Evolutionary conservation across 2,329 filamentous ascomycete species (phyloP).

Genomic region (Thielaviopsis populi): DNA sequence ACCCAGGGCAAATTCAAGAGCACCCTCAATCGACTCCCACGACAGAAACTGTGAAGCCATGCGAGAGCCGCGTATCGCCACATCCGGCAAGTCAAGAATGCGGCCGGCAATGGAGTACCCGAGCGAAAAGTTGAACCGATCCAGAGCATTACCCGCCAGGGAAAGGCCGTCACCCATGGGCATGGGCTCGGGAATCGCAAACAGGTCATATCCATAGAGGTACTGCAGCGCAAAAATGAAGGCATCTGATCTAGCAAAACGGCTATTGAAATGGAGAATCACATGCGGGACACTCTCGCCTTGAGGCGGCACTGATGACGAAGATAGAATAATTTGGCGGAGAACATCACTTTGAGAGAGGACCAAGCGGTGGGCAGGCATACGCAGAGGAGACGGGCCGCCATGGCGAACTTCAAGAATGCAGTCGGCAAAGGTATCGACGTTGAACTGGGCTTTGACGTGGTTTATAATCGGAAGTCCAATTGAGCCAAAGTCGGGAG

Average conservation of each 20-base stretch:
- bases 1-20: constrained; percentile 38
- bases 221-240: constrained; percentile 43
- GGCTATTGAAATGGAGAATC: constrained; percentile 34
- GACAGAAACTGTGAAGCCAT: constrained; percentile 42
- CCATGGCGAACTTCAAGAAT: constrained; percentile 30
- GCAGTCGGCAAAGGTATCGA: constrained; percentile 28
- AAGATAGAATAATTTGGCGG: constrained; percentile 23
- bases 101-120: constrained; percentile 50
- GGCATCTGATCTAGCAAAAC: constrained; percentile 39
- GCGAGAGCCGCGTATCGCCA: constrained; percentile 43
- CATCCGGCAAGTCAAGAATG: constrained; percentile 38
- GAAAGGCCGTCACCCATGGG: constrained; percentile 23
- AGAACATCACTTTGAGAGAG: constrained; percentile 35
- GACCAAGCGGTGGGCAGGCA: constrained; percentile 41
- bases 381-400: constrained; percentile 25
- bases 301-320: constrained; percentile 21
- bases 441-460: constrained; percentile 24
- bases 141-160: constrained; percentile 27
- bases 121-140: constrained; percentile 41
- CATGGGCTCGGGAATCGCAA: constrained; percentile 25
- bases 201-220: constrained; percentile 40
- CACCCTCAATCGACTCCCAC: constrained; percentile 48
- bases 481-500: constrained; percentile 34
- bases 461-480: constrained; percentile 28
- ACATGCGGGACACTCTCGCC: constrained; percentile 23